Evolutionary conservation across 164 flowering plant genomes (phyloP), one percentile per base, ranked within the genome.

Genomic region (Annona squamosa): DNA sequence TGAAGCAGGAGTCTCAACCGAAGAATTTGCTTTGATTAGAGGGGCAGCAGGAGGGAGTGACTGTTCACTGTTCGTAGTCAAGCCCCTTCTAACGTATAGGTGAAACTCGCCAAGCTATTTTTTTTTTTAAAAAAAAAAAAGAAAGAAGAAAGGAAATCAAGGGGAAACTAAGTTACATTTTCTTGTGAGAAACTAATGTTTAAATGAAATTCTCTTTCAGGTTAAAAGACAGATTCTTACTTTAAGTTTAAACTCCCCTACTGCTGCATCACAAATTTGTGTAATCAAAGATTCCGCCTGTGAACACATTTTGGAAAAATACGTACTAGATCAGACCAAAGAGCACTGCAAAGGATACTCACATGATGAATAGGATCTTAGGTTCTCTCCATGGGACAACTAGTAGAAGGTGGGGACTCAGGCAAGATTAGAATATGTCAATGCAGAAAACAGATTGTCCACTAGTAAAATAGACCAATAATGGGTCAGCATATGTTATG

Each of bases 181-280:
- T 16, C 2, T 3, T 13, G 46, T 3, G 56, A 44, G 7, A 75
- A 48, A 76, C 19, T 6, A 12, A 73, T 18, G 26, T 17, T 19
- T 44, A 18, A 75, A 73, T 26, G n/a, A 26, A 12, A 52, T n/a
- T 43, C 16, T 4, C 37, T 41, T 16, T 65, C n/a, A 16, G 13
- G 44, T n/a, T 9, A 56, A 13, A 72, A 52, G 19, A 5, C 9
- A 46, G 57, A 4, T 68, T 43, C 87, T 82, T 80, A 93, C 98
- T 79, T 88, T 91, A 77, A 91, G 77, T 76, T 90, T 91, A 80
- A 91, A 83, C 79, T 93, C 94, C 52, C 91, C 91, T 74, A 93
- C 78, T 63, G 95, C 77, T 77, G 98, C 85, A 74, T 89, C 84
- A 76, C 95, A 91, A 72, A 91, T 82, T 41, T 79, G 85, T 61